phyloP scores from a whole-genome alignment of 169 alveolate species.

The Plasmodium vinckei region DNA sequence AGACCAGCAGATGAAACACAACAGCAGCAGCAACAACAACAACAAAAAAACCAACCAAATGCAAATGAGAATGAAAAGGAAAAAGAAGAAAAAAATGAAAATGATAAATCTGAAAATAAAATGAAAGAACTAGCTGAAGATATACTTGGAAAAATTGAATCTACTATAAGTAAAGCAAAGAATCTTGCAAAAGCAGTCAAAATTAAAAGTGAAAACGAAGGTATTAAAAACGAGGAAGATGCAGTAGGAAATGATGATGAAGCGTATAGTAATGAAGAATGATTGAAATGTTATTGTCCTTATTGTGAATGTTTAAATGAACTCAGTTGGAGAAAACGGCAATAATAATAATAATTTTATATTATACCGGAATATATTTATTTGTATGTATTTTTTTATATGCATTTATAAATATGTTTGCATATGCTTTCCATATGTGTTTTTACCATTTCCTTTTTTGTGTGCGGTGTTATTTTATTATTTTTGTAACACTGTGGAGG shows the following conservation, averaged over 20 bases:
- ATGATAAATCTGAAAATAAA: conserved; percentile 58
- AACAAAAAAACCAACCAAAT: background rate
- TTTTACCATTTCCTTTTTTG: too few species aligned
- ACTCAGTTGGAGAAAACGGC: conserved; percentile 7
- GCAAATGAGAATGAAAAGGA: conserved; percentile 20
- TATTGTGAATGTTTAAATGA: background rate
- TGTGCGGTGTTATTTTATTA: too few species aligned
- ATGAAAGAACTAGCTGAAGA: conserved; percentile 76
- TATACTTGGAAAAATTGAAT: conserved; percentile 45
- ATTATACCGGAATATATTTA: too few species aligned
- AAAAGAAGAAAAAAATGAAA: conserved; percentile 21
- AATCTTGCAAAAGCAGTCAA: conserved; percentile 2
- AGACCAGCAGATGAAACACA: conserved; percentile 71
- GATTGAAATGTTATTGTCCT: background rate
- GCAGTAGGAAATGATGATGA: conserved; percentile 1
- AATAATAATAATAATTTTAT: background rate
- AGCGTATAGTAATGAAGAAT: conserved; percentile 11
- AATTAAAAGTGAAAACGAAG: conserved; percentile 5
- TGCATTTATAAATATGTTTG: too few species aligned
- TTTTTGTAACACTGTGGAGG: too few species aligned
- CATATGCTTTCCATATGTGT: too few species aligned
- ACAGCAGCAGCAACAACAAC: conserved; percentile 38
- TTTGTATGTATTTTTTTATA: too few species aligned
- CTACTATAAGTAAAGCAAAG: conserved; percentile 50
- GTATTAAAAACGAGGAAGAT: conserved; percentile 16